Conservation (phyloP, 148 eudicot species). For the Persicaria maculosa region DNA sequence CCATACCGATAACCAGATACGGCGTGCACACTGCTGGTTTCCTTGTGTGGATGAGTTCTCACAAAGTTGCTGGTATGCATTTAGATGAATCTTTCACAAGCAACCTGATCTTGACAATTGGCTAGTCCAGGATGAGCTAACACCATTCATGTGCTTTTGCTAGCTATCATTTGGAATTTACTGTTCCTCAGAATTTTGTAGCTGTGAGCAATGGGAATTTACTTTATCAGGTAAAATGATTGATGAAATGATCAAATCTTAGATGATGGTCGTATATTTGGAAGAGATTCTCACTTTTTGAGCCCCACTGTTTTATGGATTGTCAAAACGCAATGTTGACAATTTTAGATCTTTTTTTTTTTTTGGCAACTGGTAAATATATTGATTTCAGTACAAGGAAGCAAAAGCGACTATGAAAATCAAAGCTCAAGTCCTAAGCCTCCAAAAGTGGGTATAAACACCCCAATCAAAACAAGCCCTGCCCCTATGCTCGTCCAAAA, state of each 20-base stretch:
- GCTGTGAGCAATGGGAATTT: slow-evolving; percentile 88
- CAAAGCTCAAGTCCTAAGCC: no score
- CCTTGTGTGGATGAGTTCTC: slow-evolving; percentile 89
- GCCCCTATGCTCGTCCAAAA: no score
- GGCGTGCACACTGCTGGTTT: slow-evolving; percentile 99
- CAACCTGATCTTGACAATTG: slow-evolving; percentile 9
- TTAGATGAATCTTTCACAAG: slow-evolving; percentile 13
- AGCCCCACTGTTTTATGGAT: not conserved
- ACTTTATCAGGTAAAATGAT: slow-evolving; percentile 72
- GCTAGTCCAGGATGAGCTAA: slow-evolving; percentile 13
- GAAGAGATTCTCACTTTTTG: slow-evolving; percentile 3
- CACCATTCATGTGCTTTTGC: slow-evolving; percentile 13
- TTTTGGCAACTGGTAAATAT: no score
- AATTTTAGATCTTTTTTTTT: not conserved
- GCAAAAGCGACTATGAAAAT: no score
- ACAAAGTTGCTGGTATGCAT: slow-evolving; percentile 95
- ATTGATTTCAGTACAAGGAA: no score
- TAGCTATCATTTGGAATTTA: slow-evolving; percentile 94
- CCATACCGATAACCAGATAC: slow-evolving; percentile 85
- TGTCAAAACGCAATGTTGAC: not conserved
- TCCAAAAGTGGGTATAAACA: no score
- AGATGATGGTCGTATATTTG: not conserved
- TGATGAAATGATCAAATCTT: not conserved
- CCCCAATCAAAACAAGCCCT: no score
- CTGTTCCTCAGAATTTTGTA: slow-evolving; percentile 78